Conservation (phyloP, 2,329 filamentous ascomycete species). For the Pseudogymnoascus sp. region DNA sequence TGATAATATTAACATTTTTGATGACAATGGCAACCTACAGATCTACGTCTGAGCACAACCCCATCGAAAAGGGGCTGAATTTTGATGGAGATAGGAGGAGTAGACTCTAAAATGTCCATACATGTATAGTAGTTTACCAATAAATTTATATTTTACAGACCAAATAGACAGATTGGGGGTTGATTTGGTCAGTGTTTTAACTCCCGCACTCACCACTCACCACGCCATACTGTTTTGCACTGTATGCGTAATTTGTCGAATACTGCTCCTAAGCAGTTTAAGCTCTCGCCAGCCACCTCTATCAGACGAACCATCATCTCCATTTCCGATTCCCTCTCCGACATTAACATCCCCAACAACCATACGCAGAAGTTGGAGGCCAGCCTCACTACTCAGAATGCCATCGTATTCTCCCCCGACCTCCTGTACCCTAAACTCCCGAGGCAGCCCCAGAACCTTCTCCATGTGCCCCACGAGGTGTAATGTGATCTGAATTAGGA, state of each 20-base stretch:
- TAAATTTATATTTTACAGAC: not conserved
- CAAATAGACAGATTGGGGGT: not conserved
- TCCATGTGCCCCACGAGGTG: not conserved
- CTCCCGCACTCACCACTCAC: not conserved
- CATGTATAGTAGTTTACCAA: not conserved
- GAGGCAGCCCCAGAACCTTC: not conserved
- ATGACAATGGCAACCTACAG: not conserved
- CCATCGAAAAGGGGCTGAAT: not conserved
- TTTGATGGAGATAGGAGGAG: not conserved
- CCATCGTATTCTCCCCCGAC: not conserved
- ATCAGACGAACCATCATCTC: not conserved
- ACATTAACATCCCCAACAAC: not conserved
- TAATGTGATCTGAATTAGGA: not conserved
- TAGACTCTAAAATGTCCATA: not conserved
- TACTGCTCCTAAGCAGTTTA: not conserved
- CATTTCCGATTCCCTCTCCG: not conserved
- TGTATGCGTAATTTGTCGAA: not conserved
- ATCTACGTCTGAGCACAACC: not conserved
- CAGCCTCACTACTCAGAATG: not conserved
- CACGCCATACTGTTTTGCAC: conserved; percentile 1
- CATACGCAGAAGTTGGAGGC: not conserved
- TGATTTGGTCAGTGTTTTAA: not conserved
- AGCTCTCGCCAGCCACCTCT: not conserved
- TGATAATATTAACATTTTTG: not conserved
- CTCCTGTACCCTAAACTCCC: not conserved